Conservation (phyloP, 75 land plant species). For the Pseudotsuga menziesii region DNA sequence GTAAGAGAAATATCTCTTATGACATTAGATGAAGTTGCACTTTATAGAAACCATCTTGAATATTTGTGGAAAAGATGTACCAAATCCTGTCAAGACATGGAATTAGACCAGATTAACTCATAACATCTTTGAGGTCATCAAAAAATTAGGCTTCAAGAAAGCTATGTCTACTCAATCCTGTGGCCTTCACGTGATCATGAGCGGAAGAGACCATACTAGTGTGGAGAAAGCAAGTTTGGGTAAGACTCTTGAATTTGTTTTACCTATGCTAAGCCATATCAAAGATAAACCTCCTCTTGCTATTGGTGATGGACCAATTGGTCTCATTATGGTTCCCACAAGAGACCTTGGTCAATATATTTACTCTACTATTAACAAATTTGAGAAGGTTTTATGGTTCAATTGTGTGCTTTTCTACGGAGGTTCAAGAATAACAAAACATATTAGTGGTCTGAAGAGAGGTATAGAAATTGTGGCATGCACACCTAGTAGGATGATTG, state of each 20-base stretch:
- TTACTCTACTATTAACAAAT: too few species aligned
- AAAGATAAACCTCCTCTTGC: slow-evolving; percentile 89
- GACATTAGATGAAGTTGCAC: too few species aligned
- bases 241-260: slow-evolving; percentile 91
- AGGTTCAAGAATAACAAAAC: slow-evolving; percentile 97
- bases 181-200: slow-evolving; percentile 89
- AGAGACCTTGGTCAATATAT: too few species aligned
- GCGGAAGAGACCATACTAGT: slow-evolving; percentile 94
- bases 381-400: too few species aligned
- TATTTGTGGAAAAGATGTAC: slow-evolving; percentile 89
- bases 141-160: slow-evolving; percentile 77
- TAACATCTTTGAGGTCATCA: slow-evolving; percentile 79
- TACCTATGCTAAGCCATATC: slow-evolving; percentile 96
- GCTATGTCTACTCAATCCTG: slow-evolving; percentile 97
- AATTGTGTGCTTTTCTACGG: too few species aligned
- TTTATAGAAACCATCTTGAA: slow-evolving; percentile 82
- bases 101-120: slow-evolving; percentile 79
- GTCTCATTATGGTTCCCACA: too few species aligned
- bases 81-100: slow-evolving; percentile 94
- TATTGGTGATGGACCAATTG: too few species aligned
- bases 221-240: slow-evolving; percentile 96
- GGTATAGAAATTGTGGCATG: slow-evolving; percentile 90
- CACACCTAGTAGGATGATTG: slow-evolving; percentile 97
- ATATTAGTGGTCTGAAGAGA: too few species aligned
- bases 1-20: too few species aligned